Evolutionary conservation across 2,329 filamentous ascomycete species (phyloP), one percentile per base, ranked within the genome.

Genomic region (Parastagonospora nodorum): DNA sequence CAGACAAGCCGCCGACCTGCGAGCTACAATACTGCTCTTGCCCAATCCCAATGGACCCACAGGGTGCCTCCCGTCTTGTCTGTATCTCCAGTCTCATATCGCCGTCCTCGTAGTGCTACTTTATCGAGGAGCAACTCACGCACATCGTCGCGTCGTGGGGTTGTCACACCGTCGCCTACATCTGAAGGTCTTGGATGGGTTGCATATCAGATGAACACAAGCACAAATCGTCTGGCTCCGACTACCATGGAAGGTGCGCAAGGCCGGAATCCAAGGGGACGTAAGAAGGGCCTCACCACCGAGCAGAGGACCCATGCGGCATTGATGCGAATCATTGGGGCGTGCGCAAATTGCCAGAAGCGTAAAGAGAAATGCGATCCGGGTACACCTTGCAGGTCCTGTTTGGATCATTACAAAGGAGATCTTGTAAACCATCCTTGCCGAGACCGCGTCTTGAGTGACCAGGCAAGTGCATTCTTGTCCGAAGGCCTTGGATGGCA

Each of bases 361-460:
- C 57, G 72, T 16, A 72, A 74, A 45, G 70, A 69, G 54, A 68
- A 66, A 44, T 76, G 74, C 42, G 74, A 76, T 42, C 61, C 67
- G n/a, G 73, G 73, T 0, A 72, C 67, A 31, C 74, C 74, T 9
- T 76, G 74, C 61, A 68, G 63, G 32, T 62, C 71, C 1, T 76
- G 74, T 40, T 54, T 75, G 19, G 67, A 73, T 16, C 66, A 74
- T 46, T 75, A 66, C 61, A 73, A 71, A 47, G 60, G 64, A 16
- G 67, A 74, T 36, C 55, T 75, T 27, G 48, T 74, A 37, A 66
- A 71, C 5, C 56, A 66, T 30, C 74, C 73, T 8, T 75, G 73
- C 47, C 68, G 74, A 24, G 66, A 73, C 15, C 63, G 61, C 24
- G 44, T 66, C 4, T 57, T 74, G 1, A 60, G 60, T 1, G 60